Percentiles rank a stretch among this genome's conserved stretches.
Conservation (phyloP, 768 basidiomycete genomes). For the Dacryopinax primogenitus region DNA sequence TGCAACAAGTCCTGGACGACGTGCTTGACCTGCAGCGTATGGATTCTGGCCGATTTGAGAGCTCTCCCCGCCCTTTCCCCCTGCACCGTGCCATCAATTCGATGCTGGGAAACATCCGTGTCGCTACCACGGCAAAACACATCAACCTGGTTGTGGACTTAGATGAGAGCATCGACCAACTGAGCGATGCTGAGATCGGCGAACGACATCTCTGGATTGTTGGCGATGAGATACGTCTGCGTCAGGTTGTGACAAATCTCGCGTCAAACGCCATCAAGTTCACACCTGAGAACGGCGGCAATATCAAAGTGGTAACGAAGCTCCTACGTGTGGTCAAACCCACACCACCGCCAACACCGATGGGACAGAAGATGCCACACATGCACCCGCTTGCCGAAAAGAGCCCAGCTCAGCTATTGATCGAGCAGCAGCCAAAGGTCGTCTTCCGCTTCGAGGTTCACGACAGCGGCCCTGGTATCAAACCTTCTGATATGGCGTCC, state of each 20-base stretch:
- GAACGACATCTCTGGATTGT: conserved; percentile 48
- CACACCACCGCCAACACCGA: neutral
- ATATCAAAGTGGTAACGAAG: conserved; percentile 52
- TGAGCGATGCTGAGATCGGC: conserved; percentile 16
- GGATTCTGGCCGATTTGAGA: conserved; percentile 21
- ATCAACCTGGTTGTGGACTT: conserved; percentile 56
- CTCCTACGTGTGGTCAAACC: conserved; percentile 23
- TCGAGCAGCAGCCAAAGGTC: conserved; percentile 9
- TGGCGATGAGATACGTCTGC: conserved; percentile 69
- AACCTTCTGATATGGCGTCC: conserved; percentile 22
- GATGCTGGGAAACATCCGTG: conserved; percentile 51
- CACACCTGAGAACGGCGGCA: conserved; percentile 32
- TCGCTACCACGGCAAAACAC: conserved; percentile 54
- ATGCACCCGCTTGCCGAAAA: neutral
- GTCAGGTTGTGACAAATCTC: conserved; percentile 74
- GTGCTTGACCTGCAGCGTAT: conserved; percentile 76
- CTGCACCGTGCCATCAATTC: conserved; percentile 70
- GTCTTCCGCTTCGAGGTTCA: conserved; percentile 12
- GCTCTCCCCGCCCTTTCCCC: conserved; percentile 39
- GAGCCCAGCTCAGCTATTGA: neutral
- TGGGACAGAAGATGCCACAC: neutral
- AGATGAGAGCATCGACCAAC: conserved; percentile 37
- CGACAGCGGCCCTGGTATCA: conserved; percentile 16
- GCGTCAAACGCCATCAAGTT: conserved; percentile 39
- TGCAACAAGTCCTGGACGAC: conserved; percentile 51